Evolutionary conservation across 2,329 filamentous ascomycete species (phyloP), one percentile per base, ranked within the genome.

Genomic region (Onygenales sp.): DNA sequence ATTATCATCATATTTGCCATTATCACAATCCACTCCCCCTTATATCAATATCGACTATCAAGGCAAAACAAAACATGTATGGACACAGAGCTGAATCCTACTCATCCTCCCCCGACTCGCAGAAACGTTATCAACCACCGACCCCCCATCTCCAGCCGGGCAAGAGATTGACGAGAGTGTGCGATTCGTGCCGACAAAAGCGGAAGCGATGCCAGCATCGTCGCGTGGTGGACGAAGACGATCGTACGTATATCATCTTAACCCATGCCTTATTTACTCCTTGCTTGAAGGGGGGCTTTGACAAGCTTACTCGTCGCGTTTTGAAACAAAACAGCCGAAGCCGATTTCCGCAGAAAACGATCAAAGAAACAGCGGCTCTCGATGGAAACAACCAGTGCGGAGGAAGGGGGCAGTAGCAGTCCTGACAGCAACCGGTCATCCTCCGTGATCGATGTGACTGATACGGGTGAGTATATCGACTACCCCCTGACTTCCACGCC

Each of bases 141-240:
- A 59, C 54, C 10, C 58, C 57, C 33, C 13, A 45, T 31, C 56
- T 61, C 27, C 38, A 57, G 33, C 54, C 56, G 6, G 59, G 59
- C 27, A 61, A 61, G 45, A 58, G 52, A 33, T 53, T 61, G 53
- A 61, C 59, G 7, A 43, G 55, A 42, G 59, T 61, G 17, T 61
- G 59, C 50, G 56, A 58, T 49, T 55, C 55, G 14, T 61, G 59
- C 51, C 54, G 58, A 3, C 55, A 51, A 13, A 59, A 59, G 50
- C 51, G 59, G 36, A 61, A 61, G 50, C 55, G 59, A 43, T 61
- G 59, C 49, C 54, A 58, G 45, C 59, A 61, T 35, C 57, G 59
- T 36, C 54, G 58, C 31, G 58, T 61, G 7, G 59, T 61, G 8
- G 56, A 61, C 51, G 56, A 55, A 14, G 53, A 58, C 45, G 57